phyloP scores from a whole-genome alignment of 495 filamentous ascomycete genomes.

The Cladorrhinum samala region DNA sequence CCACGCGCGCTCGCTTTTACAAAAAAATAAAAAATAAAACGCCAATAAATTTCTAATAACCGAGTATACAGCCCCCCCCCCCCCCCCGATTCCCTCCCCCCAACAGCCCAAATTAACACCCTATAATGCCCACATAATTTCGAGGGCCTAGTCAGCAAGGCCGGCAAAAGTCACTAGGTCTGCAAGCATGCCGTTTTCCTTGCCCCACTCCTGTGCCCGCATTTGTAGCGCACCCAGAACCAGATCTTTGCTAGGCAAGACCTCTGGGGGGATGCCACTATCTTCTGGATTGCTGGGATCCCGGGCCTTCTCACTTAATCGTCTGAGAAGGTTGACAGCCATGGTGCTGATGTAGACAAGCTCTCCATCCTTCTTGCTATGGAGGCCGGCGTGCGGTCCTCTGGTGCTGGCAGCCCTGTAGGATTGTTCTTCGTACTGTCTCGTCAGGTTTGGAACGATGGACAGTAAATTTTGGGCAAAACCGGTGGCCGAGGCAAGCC shows the following conservation, averaged over 20 bases:
- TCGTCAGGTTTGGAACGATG: slow-evolving; percentile 63
- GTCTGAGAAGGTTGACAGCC: slow-evolving; percentile 62
- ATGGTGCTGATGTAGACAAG: slow-evolving; percentile 59
- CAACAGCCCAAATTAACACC: neutral
- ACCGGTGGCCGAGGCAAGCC: slow-evolving; percentile 80
- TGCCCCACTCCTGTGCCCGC: slow-evolving; percentile 45
- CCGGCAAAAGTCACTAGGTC: slow-evolving; percentile 67
- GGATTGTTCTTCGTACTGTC: slow-evolving; percentile 44
- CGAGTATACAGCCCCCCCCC: neutral
- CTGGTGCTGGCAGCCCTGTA: neutral
- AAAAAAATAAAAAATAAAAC: slow-evolving; percentile 2
- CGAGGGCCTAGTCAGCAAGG: slow-evolving; percentile 42
- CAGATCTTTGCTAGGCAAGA: slow-evolving; percentile 63
- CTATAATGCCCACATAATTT: neutral
- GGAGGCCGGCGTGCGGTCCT: slow-evolving; percentile 12
- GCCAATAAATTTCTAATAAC: neutral
- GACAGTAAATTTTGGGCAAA: slow-evolving; percentile 74
- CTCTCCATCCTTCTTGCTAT: slow-evolving; percentile 38
- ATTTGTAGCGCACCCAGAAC: slow-evolving; percentile 63
- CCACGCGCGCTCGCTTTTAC: neutral
- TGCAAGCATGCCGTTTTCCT: slow-evolving; percentile 58
- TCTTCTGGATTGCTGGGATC: slow-evolving; percentile 47
- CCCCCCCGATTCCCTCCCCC: neutral
- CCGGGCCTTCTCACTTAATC: slow-evolving; percentile 64
- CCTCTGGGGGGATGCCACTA: slow-evolving; percentile 52